Conservation (phyloP, 2,329 filamentous ascomycete genomes). For the Cladosporium sp. region DNA sequence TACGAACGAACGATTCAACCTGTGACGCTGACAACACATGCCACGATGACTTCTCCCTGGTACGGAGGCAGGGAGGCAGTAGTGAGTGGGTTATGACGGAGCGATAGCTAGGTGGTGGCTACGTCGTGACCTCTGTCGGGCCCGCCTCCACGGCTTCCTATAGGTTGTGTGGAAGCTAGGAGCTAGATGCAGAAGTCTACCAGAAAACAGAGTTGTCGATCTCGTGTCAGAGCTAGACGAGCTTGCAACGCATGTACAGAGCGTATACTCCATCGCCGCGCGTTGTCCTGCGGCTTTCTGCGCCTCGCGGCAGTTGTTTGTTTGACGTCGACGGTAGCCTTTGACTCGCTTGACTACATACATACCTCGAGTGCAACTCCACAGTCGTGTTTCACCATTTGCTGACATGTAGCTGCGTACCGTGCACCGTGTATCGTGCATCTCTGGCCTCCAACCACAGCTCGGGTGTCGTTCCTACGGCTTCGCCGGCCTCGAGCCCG, state of each 20-base stretch:
- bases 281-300: neutral
- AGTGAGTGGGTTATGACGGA: neutral
- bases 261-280: slow-evolving; percentile 2
- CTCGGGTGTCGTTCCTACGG: neutral
- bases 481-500: neutral
- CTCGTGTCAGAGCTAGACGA: neutral
- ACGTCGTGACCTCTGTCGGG: neutral
- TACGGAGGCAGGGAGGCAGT: neutral
- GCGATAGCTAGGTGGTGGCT: neutral
- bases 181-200: neutral
- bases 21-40: neutral
- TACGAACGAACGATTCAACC: neutral
- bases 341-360: no score
- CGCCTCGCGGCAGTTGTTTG: neutral
- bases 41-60: no score
- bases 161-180: neutral
- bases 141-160: neutral
- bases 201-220: neutral
- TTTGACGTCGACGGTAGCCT: neutral
- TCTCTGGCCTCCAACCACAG: neutral
- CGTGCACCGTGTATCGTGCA: neutral
- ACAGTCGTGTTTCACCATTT: neutral
- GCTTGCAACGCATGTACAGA: neutral
- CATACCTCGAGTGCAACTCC: neutral
- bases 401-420: neutral